phyloP scores from a whole-genome alignment of 1,284 basidiomycete species.

The Sphaerobolus stellatus region DNA sequence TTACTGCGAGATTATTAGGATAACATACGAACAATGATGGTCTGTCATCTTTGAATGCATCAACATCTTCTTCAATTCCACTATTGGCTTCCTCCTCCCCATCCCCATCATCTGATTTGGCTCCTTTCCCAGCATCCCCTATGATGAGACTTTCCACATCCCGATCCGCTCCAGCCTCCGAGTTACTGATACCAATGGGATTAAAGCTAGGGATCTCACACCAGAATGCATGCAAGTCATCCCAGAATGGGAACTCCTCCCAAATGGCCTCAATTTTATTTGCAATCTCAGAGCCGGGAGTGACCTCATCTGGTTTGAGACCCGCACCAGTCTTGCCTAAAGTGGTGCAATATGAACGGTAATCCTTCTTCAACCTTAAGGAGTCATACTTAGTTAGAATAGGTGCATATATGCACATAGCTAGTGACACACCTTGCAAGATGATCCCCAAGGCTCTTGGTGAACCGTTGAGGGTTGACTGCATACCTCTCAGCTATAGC shows the following conservation, averaged over 20 bases:
- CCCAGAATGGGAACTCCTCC: conserved; percentile 2
- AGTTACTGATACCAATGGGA: background rate
- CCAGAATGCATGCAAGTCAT: conserved; percentile 3
- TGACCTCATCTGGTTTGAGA: background rate
- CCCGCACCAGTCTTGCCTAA: background rate
- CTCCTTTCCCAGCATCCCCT: background rate
- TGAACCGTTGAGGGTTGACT: too few species aligned
- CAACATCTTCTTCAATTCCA: background rate
- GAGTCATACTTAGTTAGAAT: too few species aligned
- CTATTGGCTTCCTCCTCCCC: background rate
- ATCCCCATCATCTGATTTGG: background rate
- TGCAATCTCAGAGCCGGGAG: background rate
- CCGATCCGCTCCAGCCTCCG: background rate
- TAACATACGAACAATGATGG: background rate
- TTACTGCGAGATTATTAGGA: background rate
- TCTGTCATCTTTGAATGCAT: background rate
- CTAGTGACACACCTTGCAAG: too few species aligned
- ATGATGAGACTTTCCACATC: background rate
- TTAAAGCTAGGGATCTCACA: background rate
- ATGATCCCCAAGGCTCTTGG: too few species aligned
- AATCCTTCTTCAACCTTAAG: background rate
- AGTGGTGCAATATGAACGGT: background rate
- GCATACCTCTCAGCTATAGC: too few species aligned
- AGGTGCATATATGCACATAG: too few species aligned
- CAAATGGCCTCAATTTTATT: background rate